Base-by-base conservation (phyloP, 179 eudicot genomes). In the Spergularia azorica region DNA sequence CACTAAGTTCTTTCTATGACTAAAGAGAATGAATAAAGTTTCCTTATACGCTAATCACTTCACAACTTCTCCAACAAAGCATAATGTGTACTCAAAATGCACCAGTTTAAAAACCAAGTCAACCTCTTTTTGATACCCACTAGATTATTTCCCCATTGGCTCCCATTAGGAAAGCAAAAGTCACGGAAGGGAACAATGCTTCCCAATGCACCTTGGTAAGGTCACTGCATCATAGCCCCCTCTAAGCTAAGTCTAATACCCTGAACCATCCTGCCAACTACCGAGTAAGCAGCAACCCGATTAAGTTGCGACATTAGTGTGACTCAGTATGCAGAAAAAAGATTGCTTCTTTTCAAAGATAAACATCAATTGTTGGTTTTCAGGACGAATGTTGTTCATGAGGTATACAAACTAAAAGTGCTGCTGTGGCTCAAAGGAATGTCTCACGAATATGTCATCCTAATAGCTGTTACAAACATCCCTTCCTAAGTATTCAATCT, bases 21-120 rank as follows among this genome's bases (percentile, higher is more conserved):
- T 68, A 48, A 68, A 26, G 58, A 51, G 15, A 68, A 43, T 5
- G 17, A 68, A 12, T 20, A 12, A 50, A 50, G 1, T 50, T 68
- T 68, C 58, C 59, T 10, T 68, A 20, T 4, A 48, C 11, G 72
- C 58, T 51, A 46, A 21, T 21, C 14, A 17, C 58, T 68, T 68
- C 58, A 20, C 39, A 11, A 12, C 41, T 50, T 50, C 17, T 12
- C 13, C 36, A 68, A 16, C 72, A 52, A 9, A 52, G n/a, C 36
- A 21, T 48, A 50, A 14, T 48, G 52, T 12, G 59, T 41, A 70
- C 46, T 43, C 13, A 13, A 26, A 52, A 70, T 39, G 20, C 16
- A 51, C 26, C 26, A 32, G 73, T 6, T 69, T 51, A 69, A 69
- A 41, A 69, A 69, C 9, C 72, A 69, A 41, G 70, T 63, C 32